Evolutionary conservation across 2,329 filamentous ascomycete genomes (phyloP).

Genomic region (Tolypocladium tropicale): DNA sequence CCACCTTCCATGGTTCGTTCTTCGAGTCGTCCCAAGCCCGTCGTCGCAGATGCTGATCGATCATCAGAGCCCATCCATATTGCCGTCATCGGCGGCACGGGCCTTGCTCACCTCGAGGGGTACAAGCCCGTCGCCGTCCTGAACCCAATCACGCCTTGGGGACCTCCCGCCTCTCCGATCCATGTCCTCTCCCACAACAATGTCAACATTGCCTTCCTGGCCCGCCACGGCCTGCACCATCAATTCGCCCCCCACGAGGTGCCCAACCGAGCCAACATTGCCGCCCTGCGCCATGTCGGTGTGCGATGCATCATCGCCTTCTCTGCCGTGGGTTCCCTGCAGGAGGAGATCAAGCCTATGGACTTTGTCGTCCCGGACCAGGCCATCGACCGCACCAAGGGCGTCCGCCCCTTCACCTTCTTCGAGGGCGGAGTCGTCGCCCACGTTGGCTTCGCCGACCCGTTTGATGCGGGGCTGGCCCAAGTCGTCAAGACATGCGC

Average conservation of each 20-base stretch:
- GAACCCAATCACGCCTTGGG: constrained; percentile 78
- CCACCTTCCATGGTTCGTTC: constrained; percentile 46
- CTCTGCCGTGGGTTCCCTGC: constrained; percentile 85
- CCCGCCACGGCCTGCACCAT: constrained; percentile 83
- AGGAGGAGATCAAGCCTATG: constrained; percentile 86
- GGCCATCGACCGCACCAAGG: constrained; percentile 95
- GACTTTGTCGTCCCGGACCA: constrained; percentile 97
- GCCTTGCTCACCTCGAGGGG: constrained; percentile 75
- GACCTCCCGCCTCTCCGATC: constrained; percentile 63
- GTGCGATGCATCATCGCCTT: constrained; percentile 90
- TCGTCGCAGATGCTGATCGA: constrained; percentile 6
- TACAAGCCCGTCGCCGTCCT: constrained; percentile 78
- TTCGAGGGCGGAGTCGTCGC: constrained; percentile 88
- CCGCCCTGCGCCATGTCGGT: constrained; percentile 84
- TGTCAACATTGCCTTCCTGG: constrained; percentile 81
- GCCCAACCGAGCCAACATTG: constrained; percentile 90
- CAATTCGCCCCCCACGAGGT: constrained; percentile 89
- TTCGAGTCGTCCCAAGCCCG: neutral
- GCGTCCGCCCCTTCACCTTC: constrained; percentile 87
- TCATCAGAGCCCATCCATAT: constrained; percentile 60
- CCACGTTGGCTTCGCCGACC: constrained; percentile 91
- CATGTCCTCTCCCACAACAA: constrained; percentile 80
- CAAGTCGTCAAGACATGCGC: constrained; percentile 72
- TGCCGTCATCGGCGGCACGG: constrained; percentile 88
- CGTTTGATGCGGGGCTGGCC: constrained; percentile 74